Evolutionary conservation across 495 filamentous ascomycete genomes (phyloP).

Genomic region (Aspergillus kassunensis): DNA sequence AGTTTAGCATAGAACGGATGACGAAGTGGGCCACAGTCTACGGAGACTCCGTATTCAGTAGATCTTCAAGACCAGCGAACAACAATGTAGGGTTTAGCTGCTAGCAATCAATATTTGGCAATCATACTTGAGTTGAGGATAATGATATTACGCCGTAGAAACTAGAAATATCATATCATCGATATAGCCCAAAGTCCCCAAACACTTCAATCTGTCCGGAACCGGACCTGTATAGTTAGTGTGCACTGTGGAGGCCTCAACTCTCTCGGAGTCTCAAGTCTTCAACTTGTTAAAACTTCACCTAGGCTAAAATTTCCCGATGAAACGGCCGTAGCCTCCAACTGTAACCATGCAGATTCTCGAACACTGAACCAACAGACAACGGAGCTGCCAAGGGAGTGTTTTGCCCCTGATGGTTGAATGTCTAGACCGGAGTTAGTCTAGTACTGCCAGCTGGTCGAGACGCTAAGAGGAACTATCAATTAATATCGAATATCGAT

Average conservation of each 20-base stretch:
- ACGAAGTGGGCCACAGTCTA: too few relatives aligned
- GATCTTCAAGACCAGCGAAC: too few relatives aligned
- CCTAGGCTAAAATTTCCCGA: background rate
- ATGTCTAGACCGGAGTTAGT: background rate
- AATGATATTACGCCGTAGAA: too few relatives aligned
- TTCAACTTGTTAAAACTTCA: background rate
- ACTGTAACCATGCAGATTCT: constrained; percentile 10
- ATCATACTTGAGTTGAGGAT: too few relatives aligned
- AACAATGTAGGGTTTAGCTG: too few relatives aligned
- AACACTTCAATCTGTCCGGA: too few relatives aligned
- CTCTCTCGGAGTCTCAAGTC: background rate
- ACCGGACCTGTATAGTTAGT: background rate
- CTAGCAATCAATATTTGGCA: too few relatives aligned
- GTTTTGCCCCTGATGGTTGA: constrained; percentile 14
- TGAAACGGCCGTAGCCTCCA: background rate
- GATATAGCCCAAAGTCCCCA: too few relatives aligned
- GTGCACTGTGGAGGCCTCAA: background rate
- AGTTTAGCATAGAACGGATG: too few relatives aligned
- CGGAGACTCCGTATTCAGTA: too few relatives aligned
- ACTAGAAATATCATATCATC: too few relatives aligned
- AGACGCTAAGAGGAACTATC: constrained; percentile 5
- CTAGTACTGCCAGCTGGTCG: constrained; percentile 12
- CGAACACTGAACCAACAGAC: constrained; percentile 11
- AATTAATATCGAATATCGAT: too few relatives aligned
- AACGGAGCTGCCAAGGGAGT: background rate